These are phyloP conservation scores for Oryza australiensis DNA, from an alignment of 176 grass and related monocot genomes.

Conservation along the genomic window DNA sequence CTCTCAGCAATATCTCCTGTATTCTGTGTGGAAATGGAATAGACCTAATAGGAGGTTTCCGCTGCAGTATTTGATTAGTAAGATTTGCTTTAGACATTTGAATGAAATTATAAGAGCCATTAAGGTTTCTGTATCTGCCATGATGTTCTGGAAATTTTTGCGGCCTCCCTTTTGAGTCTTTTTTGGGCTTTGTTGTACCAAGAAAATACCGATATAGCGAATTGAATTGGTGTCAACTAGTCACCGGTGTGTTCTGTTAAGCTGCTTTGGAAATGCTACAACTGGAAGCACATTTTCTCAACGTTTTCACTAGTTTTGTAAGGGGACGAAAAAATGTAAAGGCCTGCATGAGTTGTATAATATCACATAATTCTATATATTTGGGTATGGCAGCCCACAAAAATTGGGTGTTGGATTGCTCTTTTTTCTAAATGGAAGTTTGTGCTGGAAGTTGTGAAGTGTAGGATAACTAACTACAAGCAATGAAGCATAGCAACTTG, in stretches of 20 bases:
- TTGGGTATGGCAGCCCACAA: neutral
- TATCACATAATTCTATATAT: neutral
- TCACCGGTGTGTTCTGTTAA: neutral
- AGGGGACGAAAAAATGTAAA: neutral
- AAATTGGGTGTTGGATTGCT: neutral
- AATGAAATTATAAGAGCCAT: neutral
- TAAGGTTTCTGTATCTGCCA: neutral
- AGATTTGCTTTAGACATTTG: neutral
- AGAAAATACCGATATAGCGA: neutral
- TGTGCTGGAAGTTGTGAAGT: neutral
- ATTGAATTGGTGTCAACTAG: neutral
- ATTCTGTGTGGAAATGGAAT: neutral
- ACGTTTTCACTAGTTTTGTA: neutral
- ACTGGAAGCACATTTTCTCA: neutral
- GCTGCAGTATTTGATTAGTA: neutral
- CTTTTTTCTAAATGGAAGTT: neutral
- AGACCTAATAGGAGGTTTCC: neutral
- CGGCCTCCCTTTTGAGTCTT: neutral
- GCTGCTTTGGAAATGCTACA: neutral
- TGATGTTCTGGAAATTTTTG: neutral
- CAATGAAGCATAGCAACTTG: neutral
- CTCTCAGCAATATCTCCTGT: neutral
- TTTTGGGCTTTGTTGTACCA: neutral
- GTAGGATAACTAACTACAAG: neutral
- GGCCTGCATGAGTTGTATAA: neutral